Base-by-base conservation (phyloP, 768 basidiomycete species). In the Imleria badia region DNA sequence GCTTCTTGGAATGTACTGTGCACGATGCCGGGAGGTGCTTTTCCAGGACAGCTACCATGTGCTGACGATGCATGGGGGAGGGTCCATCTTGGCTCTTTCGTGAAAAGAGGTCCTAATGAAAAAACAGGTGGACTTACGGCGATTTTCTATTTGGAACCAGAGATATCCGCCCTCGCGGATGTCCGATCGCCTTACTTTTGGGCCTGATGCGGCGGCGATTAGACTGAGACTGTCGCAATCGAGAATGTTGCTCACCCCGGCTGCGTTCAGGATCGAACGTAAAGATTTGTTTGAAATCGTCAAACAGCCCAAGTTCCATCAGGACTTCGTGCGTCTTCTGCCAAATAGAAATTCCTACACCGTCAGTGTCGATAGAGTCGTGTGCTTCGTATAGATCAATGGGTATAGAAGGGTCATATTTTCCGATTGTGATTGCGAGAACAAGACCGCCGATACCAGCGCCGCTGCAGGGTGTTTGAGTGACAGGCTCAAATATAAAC, bases 351-450 rank as follows among this genome's bases (percentile, higher is more conserved):
- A 79, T 38, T 63, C 81, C 76, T 6, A 73, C 73, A 15, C 78
- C 78, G 6, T 70, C 60, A 15, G 72, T 69, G 3, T 69, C 70
- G 38, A 78, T 65, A 22, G 73, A 72, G 3, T 69, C 52, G 14
- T 72, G 74, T 3, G 77, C 71, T 66, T 83, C 81, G 59, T 81
- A 82, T 2, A 81, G 50, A 52, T 76, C 67, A 8, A 78, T 70
- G 47, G 72, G 64, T 11, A 78, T 59, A 5, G 57, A 60, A 14
- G 54, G 51, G 60, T 73, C 60, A 40, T 70, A 70, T 42, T 62
- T 63, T 26, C 65, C 70, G 23, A 77, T 66, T 6, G 72, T 66
- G n/a, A 68, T 66, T 0, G 78, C 75, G 17, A 81, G 71, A 0
- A 73, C 68, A 10, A 80, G 66, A 12, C 78, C 78, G 19, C 72